These are phyloP conservation scores for Sclerotinia spermophila DNA, from an alignment of 2,329 filamentous ascomycete species.

Conservation along the genomic window DNA sequence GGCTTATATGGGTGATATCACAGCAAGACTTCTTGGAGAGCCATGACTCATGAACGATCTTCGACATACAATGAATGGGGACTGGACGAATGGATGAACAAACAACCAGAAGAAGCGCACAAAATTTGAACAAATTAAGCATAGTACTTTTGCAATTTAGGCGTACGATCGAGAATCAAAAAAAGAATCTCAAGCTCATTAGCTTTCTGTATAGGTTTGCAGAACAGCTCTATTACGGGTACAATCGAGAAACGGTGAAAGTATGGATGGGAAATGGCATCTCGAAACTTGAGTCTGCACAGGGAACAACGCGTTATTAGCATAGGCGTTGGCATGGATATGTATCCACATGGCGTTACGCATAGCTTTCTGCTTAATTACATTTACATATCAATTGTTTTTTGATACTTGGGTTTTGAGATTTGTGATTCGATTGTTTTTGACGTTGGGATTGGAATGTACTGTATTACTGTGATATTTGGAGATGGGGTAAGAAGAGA, in stretches of 20 bases:
- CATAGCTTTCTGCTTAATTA: neutral
- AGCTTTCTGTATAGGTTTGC: neutral
- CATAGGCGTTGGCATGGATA: slow-evolving; percentile 8
- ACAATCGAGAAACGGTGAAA: neutral
- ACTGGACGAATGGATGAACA: neutral
- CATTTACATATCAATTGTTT: neutral
- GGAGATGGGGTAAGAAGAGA: neutral
- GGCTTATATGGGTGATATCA: slow-evolving; percentile 86
- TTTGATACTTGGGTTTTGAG: neutral
- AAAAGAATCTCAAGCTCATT: neutral
- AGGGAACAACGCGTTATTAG: neutral
- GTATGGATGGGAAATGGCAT: neutral
- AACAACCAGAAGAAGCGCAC: neutral
- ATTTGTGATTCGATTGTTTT: neutral
- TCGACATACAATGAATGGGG: slow-evolving; percentile 8
- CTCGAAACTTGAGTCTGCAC: neutral
- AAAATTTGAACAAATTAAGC: neutral
- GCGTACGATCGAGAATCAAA: neutral
- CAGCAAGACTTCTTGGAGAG: slow-evolving; percentile 78
- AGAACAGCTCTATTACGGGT: neutral
- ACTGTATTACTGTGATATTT: neutral
- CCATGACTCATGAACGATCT: slow-evolving; percentile 37
- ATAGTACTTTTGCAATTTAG: neutral
- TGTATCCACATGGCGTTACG: neutral
- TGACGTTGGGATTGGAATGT: neutral